These are phyloP conservation scores for Penicillium verrucosum DNA, from an alignment of 2,329 filamentous ascomycete genomes.

Conservation along the genomic window DNA sequence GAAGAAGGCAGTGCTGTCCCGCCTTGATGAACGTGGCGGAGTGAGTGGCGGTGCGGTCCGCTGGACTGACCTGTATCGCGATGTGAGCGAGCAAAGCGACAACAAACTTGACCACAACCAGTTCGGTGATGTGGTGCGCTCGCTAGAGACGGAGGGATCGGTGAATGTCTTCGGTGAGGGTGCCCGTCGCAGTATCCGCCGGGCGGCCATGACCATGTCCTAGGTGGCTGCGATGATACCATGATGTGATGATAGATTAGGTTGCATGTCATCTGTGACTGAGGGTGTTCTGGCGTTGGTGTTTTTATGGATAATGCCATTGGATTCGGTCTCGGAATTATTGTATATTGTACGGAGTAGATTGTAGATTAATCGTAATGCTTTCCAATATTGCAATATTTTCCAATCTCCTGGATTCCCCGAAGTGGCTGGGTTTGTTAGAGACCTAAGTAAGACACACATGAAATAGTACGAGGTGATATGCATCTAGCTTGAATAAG, in stretches of 20 bases:
- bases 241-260: conserved; percentile 29
- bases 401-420: not conserved
- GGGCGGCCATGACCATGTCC: conserved; percentile 37
- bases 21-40: conserved; percentile 78
- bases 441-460: no score
- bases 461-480: not conserved
- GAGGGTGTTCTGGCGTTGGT: conserved; percentile 10
- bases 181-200: conserved; percentile 73
- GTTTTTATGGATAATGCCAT: conserved; percentile 8
- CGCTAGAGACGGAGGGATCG: conserved; percentile 78
- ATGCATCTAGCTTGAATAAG: not conserved
- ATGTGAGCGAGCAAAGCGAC: conserved; percentile 67
- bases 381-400: not conserved
- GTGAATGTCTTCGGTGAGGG: conserved; percentile 83
- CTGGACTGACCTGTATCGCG: conserved; percentile 73
- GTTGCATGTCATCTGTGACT: conserved; percentile 22
- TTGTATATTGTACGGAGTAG: not conserved
- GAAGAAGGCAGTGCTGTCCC: conserved; percentile 69
- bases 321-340: not conserved
- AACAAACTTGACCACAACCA: conserved; percentile 70
- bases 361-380: not conserved
- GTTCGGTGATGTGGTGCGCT: conserved; percentile 76
- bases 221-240: conserved; percentile 16
- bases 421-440: not conserved
- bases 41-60: conserved; percentile 64